Conservation (phyloP, 495 filamentous ascomycete species). For the Amphirosellinia nigrospora region DNA sequence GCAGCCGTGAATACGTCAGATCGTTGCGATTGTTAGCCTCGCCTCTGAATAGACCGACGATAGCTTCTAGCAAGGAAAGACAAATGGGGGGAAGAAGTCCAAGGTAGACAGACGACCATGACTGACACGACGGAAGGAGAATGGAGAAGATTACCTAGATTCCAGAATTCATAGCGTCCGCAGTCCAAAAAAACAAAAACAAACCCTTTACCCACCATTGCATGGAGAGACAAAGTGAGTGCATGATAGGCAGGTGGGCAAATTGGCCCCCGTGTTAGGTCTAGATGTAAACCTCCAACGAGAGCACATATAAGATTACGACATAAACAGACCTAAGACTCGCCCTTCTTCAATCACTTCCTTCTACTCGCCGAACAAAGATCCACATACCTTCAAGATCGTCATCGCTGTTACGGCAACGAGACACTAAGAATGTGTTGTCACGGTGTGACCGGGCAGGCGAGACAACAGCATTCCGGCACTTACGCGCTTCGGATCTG, state of each 20-base stretch:
- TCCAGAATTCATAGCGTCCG: conserved; percentile 4
- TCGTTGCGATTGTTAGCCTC: not conserved
- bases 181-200: conserved; percentile 11
- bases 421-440: conserved; percentile 38
- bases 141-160: conserved; percentile 1
- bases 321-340: not conserved
- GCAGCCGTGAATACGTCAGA: not conserved
- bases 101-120: not conserved
- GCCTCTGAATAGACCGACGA: not conserved
- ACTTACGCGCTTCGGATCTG: not conserved
- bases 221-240: no score
- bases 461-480: conserved; percentile 34
- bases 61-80: not conserved
- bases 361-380: not conserved
- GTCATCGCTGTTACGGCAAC: not conserved
- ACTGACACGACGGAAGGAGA: not conserved
- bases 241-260: not conserved
- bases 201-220: not conserved
- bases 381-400: not conserved
- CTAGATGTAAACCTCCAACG: not conserved
- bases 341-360: not conserved
- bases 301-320: not conserved
- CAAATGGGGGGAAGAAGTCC: not conserved
- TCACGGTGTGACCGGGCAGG: conserved; percentile 7
- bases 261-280: not conserved